These are phyloP conservation scores for Fusarium sp. DNA, from an alignment of 2,329 filamentous ascomycete genomes.

Conservation along the genomic window DNA sequence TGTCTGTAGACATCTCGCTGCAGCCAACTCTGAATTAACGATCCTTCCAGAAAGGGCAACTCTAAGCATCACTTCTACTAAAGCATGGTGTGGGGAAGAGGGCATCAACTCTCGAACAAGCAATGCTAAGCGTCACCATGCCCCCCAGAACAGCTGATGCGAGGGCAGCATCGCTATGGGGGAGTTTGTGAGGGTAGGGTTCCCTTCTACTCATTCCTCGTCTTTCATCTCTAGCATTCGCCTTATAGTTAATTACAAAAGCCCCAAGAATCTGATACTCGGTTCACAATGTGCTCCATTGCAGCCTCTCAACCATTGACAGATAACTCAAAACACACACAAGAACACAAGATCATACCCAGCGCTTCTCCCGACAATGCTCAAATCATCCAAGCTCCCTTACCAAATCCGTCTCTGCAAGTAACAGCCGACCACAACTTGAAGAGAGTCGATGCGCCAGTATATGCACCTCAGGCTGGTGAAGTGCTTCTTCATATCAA, in stretches of 20 bases:
- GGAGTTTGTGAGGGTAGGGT: not conserved
- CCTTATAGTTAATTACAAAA: not conserved
- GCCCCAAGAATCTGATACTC: not conserved
- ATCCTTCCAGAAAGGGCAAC: constrained; percentile 8
- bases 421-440: constrained; percentile 70
- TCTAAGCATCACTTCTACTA: constrained; percentile 3
- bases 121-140: not conserved
- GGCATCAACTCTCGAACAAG: constrained; percentile 1
- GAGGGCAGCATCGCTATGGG: not conserved
- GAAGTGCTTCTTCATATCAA: constrained; percentile 72
- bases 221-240: not conserved
- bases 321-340: constrained; percentile 13
- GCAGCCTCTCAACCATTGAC: constrained; percentile 28
- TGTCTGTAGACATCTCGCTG: not conserved
- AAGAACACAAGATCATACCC: constrained; percentile 35
- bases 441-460: constrained; percentile 66
- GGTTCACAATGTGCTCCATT: constrained; percentile 36
- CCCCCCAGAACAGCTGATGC: constrained; percentile 22
- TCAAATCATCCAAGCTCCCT: constrained; percentile 43
- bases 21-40: not conserved
- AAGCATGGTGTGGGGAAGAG: not conserved
- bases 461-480: constrained; percentile 63
- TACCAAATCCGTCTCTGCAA: constrained; percentile 47
- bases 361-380: constrained; percentile 14
- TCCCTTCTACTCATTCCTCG: not conserved